These are phyloP conservation scores for Tetraselmis striata DNA, from an alignment of 139 green algal species.

Conservation along the genomic window DNA sequence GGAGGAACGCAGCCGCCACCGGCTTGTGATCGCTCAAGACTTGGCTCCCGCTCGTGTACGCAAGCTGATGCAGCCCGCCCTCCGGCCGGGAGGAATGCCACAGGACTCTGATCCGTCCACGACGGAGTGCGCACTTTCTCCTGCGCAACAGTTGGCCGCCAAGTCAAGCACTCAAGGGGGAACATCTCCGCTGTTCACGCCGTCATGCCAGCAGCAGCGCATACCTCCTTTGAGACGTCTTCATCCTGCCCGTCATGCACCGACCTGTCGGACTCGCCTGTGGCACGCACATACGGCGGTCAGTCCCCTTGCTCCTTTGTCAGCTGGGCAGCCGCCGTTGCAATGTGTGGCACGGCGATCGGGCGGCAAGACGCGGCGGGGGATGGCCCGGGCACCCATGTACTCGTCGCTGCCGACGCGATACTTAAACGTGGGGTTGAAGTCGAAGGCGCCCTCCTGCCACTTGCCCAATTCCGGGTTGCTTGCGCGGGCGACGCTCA, in stretches of 20 bases:
- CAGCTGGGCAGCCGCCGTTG: too few relatives aligned
- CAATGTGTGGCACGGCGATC: too few relatives aligned
- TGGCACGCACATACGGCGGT: too few relatives aligned
- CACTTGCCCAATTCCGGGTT: not conserved
- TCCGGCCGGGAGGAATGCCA: conserved; percentile 28
- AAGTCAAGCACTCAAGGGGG: too few relatives aligned
- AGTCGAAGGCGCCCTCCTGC: not conserved
- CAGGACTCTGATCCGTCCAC: conserved; percentile 76
- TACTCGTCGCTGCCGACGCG: conserved; percentile 1
- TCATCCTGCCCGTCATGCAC: too few relatives aligned
- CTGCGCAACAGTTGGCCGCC: conserved; percentile 3
- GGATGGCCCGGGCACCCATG: too few relatives aligned
- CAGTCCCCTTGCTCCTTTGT: too few relatives aligned
- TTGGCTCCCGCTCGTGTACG: conserved; percentile 44
- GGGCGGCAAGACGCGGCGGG: too few relatives aligned
- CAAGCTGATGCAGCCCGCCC: conserved; percentile 39
- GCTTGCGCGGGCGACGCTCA: not conserved
- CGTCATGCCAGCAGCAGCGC: too few relatives aligned
- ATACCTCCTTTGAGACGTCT: too few relatives aligned
- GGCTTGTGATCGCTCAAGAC: conserved; percentile 63
- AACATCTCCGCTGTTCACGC: too few relatives aligned
- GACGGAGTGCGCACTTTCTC: conserved; percentile 69
- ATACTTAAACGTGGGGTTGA: not conserved
- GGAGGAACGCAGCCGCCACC: conserved; percentile 49
- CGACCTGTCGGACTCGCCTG: too few relatives aligned